A percentile compares a stretch with the other conserved stretches of the same genome.
These are phyloP conservation scores for Ammopiptanthus mongolicus DNA, from an alignment of 306 rosid species.

Conservation along the genomic window DNA sequence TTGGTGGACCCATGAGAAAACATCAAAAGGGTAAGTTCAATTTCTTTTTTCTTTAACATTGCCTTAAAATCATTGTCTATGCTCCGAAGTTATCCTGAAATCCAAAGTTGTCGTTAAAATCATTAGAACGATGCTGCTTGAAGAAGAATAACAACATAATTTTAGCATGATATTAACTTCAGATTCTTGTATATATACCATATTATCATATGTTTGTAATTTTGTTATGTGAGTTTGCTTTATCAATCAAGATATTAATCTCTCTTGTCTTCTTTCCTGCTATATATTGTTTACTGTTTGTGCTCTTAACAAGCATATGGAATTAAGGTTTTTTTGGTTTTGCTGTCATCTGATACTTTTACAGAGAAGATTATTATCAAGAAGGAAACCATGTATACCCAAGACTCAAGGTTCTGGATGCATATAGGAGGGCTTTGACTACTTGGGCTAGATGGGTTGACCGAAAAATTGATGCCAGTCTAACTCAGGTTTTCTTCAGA, in stretches of 20 bases:
- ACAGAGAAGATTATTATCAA: constrained; percentile 77
- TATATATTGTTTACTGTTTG: neutral
- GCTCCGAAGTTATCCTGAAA: neutral
- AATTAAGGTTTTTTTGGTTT: neutral
- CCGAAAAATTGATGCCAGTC: constrained; percentile 39
- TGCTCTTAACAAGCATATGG: neutral
- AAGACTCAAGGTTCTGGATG: constrained; percentile 54
- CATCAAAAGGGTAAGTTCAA: constrained; percentile 64
- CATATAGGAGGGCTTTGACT: constrained; percentile 67
- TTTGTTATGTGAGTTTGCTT: neutral
- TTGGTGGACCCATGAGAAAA: constrained; percentile 96
- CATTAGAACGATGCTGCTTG: neutral
- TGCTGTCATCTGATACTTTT: constrained; percentile 3
- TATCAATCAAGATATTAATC: neutral
- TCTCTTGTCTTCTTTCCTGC: neutral
- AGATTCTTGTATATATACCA: neutral
- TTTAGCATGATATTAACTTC: neutral
- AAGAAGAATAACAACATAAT: neutral
- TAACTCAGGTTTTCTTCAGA: constrained; percentile 70
- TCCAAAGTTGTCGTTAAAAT: no score
- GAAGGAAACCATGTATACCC: constrained; percentile 75
- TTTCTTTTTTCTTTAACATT: neutral
- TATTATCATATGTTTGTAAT: neutral
- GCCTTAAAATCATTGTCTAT: neutral
- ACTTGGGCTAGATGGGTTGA: constrained; percentile 82